Evolutionary conservation across 768 basidiomycete species (phyloP).

Genomic region (Boletus patriciae): DNA sequence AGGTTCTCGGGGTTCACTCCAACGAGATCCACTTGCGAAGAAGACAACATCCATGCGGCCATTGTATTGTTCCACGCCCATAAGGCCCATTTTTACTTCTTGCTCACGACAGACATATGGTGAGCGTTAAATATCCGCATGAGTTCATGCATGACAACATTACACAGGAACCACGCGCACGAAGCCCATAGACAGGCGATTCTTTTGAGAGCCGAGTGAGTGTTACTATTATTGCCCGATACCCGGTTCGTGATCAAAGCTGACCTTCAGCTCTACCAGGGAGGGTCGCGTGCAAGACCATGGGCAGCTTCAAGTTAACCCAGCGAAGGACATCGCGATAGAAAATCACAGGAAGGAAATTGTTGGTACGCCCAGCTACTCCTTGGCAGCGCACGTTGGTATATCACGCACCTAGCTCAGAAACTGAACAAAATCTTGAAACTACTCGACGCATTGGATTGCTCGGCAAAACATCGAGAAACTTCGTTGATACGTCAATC

Average conservation of each 20-base stretch:
- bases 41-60: background rate
- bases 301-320: background rate
- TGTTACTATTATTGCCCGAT: background rate
- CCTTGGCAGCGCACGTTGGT: no score
- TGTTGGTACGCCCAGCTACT: background rate
- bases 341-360: background rate
- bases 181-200: no score
- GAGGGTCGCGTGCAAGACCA: background rate
- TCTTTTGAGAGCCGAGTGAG: background rate
- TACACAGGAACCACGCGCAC: background rate
- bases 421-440: background rate
- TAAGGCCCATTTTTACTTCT: slow-evolving; percentile 10
- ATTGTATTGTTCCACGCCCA: background rate
- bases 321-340: background rate
- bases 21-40: background rate
- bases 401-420: background rate
- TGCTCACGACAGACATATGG: slow-evolving; percentile 14
- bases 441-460: background rate
- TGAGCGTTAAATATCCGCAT: background rate
- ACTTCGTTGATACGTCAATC: background rate
- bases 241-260: background rate
- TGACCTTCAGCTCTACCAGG: background rate
- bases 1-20: background rate
- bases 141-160: background rate
- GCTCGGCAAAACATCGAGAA: background rate